A percentile compares a stretch with the other conserved stretches of the same genome.
phyloP scores from a whole-genome alignment of 352 stramenopile genomes.

The Phytophthora melonis region DNA sequence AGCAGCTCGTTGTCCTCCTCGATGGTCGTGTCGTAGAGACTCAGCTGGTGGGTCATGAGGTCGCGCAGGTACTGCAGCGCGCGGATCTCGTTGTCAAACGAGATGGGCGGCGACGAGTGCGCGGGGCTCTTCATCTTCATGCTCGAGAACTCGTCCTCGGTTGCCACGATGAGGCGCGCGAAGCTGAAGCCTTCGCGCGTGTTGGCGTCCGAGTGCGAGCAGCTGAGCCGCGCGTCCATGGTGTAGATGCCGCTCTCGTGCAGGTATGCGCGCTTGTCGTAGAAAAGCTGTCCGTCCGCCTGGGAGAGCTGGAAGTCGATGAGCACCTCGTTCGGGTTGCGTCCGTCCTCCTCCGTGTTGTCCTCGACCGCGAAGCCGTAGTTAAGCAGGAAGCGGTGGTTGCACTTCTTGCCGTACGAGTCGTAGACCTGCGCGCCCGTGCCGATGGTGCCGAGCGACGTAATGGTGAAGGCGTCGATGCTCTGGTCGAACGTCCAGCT shows the following conservation, averaged over 20 bases:
- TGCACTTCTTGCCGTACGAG: slow-evolving; percentile 99
- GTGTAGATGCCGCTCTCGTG: slow-evolving; percentile 89
- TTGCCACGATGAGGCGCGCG: slow-evolving; percentile 84
- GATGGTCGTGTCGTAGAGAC: slow-evolving; percentile 86
- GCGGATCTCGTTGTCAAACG: slow-evolving; percentile 87
- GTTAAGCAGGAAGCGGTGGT: slow-evolving; percentile 99
- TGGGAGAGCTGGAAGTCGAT: slow-evolving; percentile 81
- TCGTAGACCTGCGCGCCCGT: slow-evolving; percentile 97
- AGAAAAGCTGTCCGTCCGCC: slow-evolving; percentile 78
- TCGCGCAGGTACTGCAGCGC: slow-evolving; percentile 76
- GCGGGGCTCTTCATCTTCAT: slow-evolving; percentile 86
- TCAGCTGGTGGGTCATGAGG: slow-evolving; percentile 85
- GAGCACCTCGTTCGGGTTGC: slow-evolving; percentile 98
- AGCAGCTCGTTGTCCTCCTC: slow-evolving; percentile 89
- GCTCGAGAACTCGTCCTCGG: slow-evolving; percentile 82
- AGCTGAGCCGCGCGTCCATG: slow-evolving; percentile 88
- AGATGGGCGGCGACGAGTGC: slow-evolving; percentile 83
- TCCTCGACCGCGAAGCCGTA: slow-evolving; percentile 99
- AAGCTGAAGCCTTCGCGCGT: slow-evolving; percentile 90
- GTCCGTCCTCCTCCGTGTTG: slow-evolving; percentile 98
- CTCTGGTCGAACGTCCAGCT: slow-evolving; percentile 93
- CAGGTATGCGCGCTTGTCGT: slow-evolving; percentile 87
- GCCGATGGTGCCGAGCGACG: slow-evolving; percentile 82
- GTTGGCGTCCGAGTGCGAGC: slow-evolving; percentile 86
- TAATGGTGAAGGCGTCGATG: slow-evolving; percentile 91